Conservation (phyloP, 768 basidiomycete species). For the Tulasnella sp. region DNA sequence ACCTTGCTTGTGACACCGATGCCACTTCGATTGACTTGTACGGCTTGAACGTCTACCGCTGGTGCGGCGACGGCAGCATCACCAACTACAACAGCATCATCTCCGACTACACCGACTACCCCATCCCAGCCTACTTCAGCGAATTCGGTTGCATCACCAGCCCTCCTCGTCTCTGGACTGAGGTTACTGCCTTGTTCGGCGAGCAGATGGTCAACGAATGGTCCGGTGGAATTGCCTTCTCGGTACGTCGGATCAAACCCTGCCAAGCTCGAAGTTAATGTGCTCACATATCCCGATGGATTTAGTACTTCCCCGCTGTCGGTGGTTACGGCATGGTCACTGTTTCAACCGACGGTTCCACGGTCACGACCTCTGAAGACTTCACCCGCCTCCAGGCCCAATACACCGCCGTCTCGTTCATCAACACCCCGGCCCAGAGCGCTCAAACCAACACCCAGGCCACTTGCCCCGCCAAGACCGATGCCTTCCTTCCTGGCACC, state of each 20-base stretch:
- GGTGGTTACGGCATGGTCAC: slow-evolving; percentile 85
- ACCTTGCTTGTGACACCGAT: slow-evolving; percentile 72
- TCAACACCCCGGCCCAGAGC: slow-evolving; percentile 57
- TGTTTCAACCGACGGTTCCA: slow-evolving; percentile 58
- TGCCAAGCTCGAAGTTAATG: not conserved
- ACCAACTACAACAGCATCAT: slow-evolving; percentile 33
- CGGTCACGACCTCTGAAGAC: slow-evolving; percentile 65
- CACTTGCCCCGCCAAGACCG: slow-evolving; percentile 61
- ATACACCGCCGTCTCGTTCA: slow-evolving; percentile 52
- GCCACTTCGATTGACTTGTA: slow-evolving; percentile 73
- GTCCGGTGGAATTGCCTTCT: slow-evolving; percentile 84
- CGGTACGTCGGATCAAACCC: not conserved
- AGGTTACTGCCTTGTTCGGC: slow-evolving; percentile 68
- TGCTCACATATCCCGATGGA: slow-evolving; percentile 6
- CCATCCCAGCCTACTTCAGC: slow-evolving; percentile 83
- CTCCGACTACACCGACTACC: slow-evolving; percentile 46
- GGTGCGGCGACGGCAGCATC: slow-evolving; percentile 70
- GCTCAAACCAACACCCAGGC: slow-evolving; percentile 48
- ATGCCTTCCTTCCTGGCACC: slow-evolving; percentile 55
- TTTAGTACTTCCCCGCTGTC: slow-evolving; percentile 78
- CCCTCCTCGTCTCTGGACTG: slow-evolving; percentile 72
- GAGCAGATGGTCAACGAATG: slow-evolving; percentile 67
- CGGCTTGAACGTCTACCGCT: slow-evolving; percentile 71
- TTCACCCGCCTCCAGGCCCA: slow-evolving; percentile 61
- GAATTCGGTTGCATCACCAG: slow-evolving; percentile 73